These are phyloP conservation scores for Globisporangium middletonii DNA, from an alignment of 352 stramenopile genomes.

Conservation along the genomic window DNA sequence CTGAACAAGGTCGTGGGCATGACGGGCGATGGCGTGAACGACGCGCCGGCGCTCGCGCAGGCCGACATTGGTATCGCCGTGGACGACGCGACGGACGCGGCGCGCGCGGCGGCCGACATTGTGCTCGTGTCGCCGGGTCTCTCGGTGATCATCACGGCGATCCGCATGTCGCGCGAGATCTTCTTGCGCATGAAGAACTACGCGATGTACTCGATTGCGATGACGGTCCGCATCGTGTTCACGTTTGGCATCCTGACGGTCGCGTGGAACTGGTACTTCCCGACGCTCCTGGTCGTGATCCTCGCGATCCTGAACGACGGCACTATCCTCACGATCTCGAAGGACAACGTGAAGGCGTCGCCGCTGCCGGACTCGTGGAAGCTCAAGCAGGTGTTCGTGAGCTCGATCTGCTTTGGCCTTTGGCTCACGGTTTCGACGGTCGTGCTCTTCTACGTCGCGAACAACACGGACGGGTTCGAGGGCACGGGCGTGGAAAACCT, in stretches of 20 bases:
- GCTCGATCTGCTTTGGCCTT: constrained; percentile 57
- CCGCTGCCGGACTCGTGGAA: constrained; percentile 66
- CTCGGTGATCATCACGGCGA: constrained; percentile 85
- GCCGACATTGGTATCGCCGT: constrained; percentile 92
- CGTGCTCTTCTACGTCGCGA: constrained; percentile 49
- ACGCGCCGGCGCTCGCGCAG: constrained; percentile 85
- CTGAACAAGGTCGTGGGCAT: constrained; percentile 79
- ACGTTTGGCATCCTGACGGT: constrained; percentile 87
- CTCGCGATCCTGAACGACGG: constrained; percentile 90
- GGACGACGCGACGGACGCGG: constrained; percentile 84
- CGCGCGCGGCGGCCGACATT: constrained; percentile 85
- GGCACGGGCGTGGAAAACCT: constrained; percentile 49
- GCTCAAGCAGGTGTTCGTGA: constrained; percentile 64
- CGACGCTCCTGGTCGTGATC: constrained; percentile 86
- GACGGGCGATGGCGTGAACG: constrained; percentile 90
- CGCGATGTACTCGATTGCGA: constrained; percentile 89
- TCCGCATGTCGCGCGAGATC: constrained; percentile 84
- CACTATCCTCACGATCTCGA: constrained; percentile 77
- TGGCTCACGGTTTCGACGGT: constrained; percentile 64
- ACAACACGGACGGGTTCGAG: constrained; percentile 57
- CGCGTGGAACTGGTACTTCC: constrained; percentile 85
- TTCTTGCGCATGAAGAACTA: constrained; percentile 92
- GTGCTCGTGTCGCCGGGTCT: constrained; percentile 87
- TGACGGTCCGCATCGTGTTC: constrained; percentile 86
- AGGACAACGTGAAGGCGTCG: constrained; percentile 66